Evolutionary conservation across 2,329 filamentous ascomycete species (phyloP).

Genomic region (Thermoascus crustaceus): DNA sequence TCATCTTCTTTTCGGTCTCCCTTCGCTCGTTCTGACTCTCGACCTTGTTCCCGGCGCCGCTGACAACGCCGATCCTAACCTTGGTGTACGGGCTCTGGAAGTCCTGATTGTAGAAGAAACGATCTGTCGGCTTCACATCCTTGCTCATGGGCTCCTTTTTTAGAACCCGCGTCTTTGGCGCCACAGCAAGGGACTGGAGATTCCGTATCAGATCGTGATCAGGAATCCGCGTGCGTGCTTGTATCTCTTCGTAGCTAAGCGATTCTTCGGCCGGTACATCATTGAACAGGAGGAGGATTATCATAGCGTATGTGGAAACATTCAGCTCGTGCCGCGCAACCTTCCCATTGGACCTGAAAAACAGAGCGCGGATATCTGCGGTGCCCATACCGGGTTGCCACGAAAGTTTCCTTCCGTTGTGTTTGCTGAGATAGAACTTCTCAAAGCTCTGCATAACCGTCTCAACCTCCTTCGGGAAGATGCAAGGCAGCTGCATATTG

Average conservation of each 20-base stretch:
- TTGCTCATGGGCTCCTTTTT: slow-evolving; percentile 73
- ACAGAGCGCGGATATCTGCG: slow-evolving; percentile 79
- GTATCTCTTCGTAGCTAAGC: slow-evolving; percentile 67
- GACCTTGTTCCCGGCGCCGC: slow-evolving; percentile 67
- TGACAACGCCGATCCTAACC: slow-evolving; percentile 83
- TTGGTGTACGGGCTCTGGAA: slow-evolving; percentile 78
- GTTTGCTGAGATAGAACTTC: slow-evolving; percentile 76
- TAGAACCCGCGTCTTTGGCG: slow-evolving; percentile 73
- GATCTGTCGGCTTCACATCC: slow-evolving; percentile 65
- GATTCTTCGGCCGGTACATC: slow-evolving; percentile 49
- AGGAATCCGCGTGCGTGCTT: slow-evolving; percentile 72
- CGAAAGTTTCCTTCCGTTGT: slow-evolving; percentile 78
- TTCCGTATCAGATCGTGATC: slow-evolving; percentile 64
- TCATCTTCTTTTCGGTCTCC: slow-evolving; percentile 43
- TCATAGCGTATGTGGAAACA: slow-evolving; percentile 86
- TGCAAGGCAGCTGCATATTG: slow-evolving; percentile 45
- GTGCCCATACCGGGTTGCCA: slow-evolving; percentile 74
- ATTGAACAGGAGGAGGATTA: slow-evolving; percentile 85
- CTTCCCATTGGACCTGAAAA: slow-evolving; percentile 61
- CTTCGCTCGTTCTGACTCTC: slow-evolving; percentile 59
- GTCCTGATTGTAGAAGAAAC: slow-evolving; percentile 71
- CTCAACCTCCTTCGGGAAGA: slow-evolving; percentile 67
- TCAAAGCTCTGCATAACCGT: slow-evolving; percentile 76
- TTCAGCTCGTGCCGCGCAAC: slow-evolving; percentile 78
- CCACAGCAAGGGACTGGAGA: slow-evolving; percentile 72